Evolutionary conservation across 2,329 filamentous ascomycete genomes (phyloP).

Genomic region (Aquanectria penicillioides): DNA sequence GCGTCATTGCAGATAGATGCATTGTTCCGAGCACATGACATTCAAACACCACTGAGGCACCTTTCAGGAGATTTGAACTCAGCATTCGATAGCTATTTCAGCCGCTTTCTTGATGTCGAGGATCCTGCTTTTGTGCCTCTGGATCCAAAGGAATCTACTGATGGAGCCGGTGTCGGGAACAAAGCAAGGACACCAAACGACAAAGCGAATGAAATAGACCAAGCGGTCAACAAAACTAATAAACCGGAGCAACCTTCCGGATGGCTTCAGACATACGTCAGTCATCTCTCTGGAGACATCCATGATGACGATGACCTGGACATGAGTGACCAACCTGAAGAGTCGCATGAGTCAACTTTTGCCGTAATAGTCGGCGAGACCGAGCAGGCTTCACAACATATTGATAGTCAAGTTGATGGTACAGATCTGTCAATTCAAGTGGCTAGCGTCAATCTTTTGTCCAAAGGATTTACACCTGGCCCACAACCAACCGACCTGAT

Average conservation of each 20-base stretch:
- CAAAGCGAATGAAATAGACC: background rate
- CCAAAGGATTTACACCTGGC: background rate
- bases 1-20: background rate
- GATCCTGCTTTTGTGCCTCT: slow-evolving; percentile 7
- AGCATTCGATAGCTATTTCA: slow-evolving; percentile 7
- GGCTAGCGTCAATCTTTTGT: background rate
- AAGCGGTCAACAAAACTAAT: background rate
- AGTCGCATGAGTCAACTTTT: background rate
- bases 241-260: background rate
- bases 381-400: background rate
- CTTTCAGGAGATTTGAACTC: background rate
- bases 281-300: slow-evolving; percentile 6
- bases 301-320: background rate
- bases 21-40: slow-evolving; percentile 6
- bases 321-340: too few relatives aligned
- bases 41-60: background rate
- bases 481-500: background rate
- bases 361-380: background rate
- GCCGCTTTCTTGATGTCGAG: slow-evolving; percentile 2
- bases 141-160: background rate
- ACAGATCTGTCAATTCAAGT: background rate
- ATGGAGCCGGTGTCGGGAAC: background rate
- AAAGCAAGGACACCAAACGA: background rate
- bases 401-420: background rate
- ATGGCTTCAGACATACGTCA: slow-evolving; percentile 15